Evolutionary conservation across 2,329 filamentous ascomycete species (phyloP).

Genomic region (Xylaria sp.): DNA sequence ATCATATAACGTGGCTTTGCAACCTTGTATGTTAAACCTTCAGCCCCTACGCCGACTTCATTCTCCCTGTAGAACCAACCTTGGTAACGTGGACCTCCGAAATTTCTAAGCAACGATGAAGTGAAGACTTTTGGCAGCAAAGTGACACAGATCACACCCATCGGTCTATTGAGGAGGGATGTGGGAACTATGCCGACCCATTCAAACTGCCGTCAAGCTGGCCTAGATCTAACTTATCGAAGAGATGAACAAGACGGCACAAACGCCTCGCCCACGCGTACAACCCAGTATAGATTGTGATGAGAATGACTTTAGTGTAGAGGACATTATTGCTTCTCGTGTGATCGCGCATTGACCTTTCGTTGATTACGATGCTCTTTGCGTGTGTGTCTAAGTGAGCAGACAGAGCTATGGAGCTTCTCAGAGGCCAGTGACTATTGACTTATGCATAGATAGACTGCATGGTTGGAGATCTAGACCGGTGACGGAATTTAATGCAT

Average conservation of each 20-base stretch:
- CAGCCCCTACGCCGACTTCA: too few species aligned
- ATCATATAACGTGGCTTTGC: too few species aligned
- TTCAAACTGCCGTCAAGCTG: not conserved
- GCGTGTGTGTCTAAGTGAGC: not conserved
- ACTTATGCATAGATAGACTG: constrained; percentile 12
- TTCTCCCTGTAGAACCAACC: too few species aligned
- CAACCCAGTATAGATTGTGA: not conserved
- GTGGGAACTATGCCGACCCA: not conserved
- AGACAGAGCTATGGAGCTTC: constrained; percentile 10
- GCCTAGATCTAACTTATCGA: not conserved
- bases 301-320: too few species aligned
- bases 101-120: too few species aligned
- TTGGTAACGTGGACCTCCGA: too few species aligned
- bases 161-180: too few species aligned
- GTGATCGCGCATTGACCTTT: not conserved
- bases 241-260: not conserved
- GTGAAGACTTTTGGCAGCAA: too few species aligned
- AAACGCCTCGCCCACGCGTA: not conserved
- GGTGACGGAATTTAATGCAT: not conserved
- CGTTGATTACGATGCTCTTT: not conserved
- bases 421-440: constrained; percentile 10
- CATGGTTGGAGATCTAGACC: constrained; percentile 15
- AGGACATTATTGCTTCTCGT: not conserved
- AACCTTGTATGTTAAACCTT: too few species aligned
- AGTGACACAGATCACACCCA: too few species aligned